These are phyloP conservation scores for Aspergillus quadricinctus DNA, from an alignment of 2,329 filamentous ascomycete species.

Conservation along the genomic window DNA sequence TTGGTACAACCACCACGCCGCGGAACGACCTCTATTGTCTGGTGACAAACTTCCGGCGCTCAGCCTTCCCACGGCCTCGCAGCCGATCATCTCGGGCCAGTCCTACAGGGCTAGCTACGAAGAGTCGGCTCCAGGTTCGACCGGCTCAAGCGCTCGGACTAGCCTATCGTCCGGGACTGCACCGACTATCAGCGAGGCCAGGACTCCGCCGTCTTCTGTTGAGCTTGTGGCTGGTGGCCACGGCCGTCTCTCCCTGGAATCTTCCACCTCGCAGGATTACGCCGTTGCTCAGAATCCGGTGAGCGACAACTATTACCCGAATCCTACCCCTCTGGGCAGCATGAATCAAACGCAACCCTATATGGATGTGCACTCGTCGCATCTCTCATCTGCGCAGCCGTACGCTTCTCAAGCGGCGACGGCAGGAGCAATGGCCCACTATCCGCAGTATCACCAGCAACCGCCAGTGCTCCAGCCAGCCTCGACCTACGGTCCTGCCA, in stretches of 20 bases:
- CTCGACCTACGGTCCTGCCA: constrained; percentile 61
- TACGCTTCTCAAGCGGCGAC: constrained; percentile 73
- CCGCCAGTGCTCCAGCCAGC: constrained; percentile 70
- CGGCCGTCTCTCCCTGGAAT: constrained; percentile 31
- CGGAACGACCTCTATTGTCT: constrained; percentile 62
- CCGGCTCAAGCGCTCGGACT: constrained; percentile 52
- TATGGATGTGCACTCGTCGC: constrained; percentile 75
- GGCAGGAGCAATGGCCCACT: constrained; percentile 68
- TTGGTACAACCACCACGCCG: constrained; percentile 66
- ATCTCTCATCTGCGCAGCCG: constrained; percentile 73
- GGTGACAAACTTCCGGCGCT: constrained; percentile 70
- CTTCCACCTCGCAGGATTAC: constrained; percentile 31
- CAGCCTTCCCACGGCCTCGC: constrained; percentile 62
- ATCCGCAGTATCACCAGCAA: constrained; percentile 67
- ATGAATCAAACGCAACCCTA: constrained; percentile 84
- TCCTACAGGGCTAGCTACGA: constrained; percentile 75
- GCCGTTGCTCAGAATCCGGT: constrained; percentile 29
- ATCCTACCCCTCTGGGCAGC: constrained; percentile 38
- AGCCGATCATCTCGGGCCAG: constrained; percentile 63
- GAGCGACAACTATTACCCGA: constrained; percentile 41
- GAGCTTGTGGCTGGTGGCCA: constrained; percentile 51
- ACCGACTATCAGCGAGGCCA: constrained; percentile 46
- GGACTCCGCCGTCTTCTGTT: constrained; percentile 65
- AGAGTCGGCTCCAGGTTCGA: constrained; percentile 48
- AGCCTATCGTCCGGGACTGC: constrained; percentile 55